These are phyloP conservation scores for Camelina neglecta DNA, from an alignment of 345 rosid species.

Conservation along the genomic window DNA sequence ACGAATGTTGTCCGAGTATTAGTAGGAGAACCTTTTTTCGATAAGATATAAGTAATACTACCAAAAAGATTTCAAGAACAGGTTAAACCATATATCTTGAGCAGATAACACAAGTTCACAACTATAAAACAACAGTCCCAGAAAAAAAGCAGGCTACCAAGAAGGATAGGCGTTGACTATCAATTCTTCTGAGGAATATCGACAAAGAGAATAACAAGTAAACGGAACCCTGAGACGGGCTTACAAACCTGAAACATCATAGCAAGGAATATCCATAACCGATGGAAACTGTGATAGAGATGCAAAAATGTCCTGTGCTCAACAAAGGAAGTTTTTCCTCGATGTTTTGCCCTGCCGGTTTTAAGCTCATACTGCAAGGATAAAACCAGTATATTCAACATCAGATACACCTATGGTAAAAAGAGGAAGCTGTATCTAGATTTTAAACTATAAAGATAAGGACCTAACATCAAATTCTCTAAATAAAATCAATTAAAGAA, in stretches of 20 bases:
- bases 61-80: constrained; percentile 16
- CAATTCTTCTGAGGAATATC: constrained; percentile 14
- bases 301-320: constrained; percentile 96
- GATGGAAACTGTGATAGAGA: constrained; percentile 96
- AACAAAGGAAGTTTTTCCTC: constrained; percentile 94
- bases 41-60: constrained; percentile 1
- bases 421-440: constrained; percentile 14
- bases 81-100: constrained; percentile 17
- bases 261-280: constrained; percentile 93
- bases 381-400: constrained; percentile 30
- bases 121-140: constrained; percentile 8
- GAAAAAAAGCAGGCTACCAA: constrained; percentile 14
- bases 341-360: constrained; percentile 65
- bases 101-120: constrained; percentile 1
- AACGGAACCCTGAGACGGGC: constrained; percentile 13
- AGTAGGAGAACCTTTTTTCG: constrained; percentile 20
- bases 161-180: constrained; percentile 14
- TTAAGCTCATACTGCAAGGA: constrained; percentile 64
- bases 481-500: constrained; percentile 6
- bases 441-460: constrained; percentile 12
- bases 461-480: constrained; percentile 11
- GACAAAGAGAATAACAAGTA: constrained; percentile 1
- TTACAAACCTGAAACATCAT: constrained; percentile 97
- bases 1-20: constrained; percentile 26
- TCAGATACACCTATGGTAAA: constrained; percentile 24